phyloP scores from a whole-genome alignment of 2,329 filamentous ascomycete genomes.

The Ceratocystis huliohia region DNA sequence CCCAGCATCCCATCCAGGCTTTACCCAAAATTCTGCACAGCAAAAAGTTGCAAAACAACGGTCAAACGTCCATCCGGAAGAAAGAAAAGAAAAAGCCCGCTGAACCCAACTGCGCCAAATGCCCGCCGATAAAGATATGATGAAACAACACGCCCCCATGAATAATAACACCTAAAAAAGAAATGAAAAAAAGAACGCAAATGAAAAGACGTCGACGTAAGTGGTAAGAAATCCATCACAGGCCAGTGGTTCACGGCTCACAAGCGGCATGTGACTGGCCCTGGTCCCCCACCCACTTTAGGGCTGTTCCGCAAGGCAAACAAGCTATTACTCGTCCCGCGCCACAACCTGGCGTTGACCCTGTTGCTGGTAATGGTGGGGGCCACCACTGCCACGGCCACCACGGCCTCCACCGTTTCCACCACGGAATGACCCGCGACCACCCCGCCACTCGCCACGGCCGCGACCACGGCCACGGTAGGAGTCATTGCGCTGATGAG shows the following conservation, averaged over 20 bases:
- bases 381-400: slow-evolving; percentile 36
- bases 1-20: neutral
- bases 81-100: slow-evolving; percentile 12
- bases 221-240: neutral
- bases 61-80: neutral
- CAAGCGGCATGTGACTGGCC: slow-evolving; percentile 4
- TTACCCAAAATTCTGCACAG: neutral
- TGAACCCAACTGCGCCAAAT: slow-evolving; percentile 13
- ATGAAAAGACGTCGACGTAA: neutral
- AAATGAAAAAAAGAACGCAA: slow-evolving; percentile 10
- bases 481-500: slow-evolving; percentile 12
- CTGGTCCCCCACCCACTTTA: neutral
- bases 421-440: slow-evolving; percentile 30
- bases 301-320: neutral
- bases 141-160: slow-evolving; percentile 6
- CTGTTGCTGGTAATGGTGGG: slow-evolving; percentile 24
- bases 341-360: slow-evolving; percentile 28
- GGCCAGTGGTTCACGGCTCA: neutral
- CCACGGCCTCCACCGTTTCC: slow-evolving; percentile 41
- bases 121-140: slow-evolving; percentile 7
- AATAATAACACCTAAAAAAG: slow-evolving; percentile 12
- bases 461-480: slow-evolving; percentile 41
- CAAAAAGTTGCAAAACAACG: slow-evolving; percentile 5
- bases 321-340: slow-evolving; percentile 12
- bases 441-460: slow-evolving; percentile 31